phyloP scores from a whole-genome alignment of 495 filamentous ascomycete species.

The Xeromyces bisporus region DNA sequence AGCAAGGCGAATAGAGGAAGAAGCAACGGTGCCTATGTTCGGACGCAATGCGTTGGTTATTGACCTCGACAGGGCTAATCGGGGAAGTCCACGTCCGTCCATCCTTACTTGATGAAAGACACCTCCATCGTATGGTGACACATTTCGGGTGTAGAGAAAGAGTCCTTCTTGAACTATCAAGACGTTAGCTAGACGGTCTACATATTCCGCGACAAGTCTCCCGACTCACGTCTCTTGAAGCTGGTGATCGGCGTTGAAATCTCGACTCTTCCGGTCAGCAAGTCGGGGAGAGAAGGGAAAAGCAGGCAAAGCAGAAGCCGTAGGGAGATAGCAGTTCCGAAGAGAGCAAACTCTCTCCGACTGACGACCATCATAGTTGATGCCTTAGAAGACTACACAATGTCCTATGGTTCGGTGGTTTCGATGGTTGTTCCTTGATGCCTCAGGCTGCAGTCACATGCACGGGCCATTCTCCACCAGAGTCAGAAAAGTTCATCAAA shows the following conservation, averaged over 20 bases:
- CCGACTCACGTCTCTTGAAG: slow-evolving; percentile 76
- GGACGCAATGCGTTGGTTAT: slow-evolving; percentile 2
- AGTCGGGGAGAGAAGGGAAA: slow-evolving; percentile 71
- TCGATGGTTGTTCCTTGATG: background rate
- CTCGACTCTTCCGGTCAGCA: slow-evolving; percentile 83
- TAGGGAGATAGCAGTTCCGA: slow-evolving; percentile 56
- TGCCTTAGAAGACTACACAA: background rate
- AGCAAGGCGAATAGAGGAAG: slow-evolving; percentile 82
- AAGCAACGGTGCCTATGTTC: slow-evolving; percentile 58
- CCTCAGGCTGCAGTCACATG: slow-evolving; percentile 5
- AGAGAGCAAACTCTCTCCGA: slow-evolving; percentile 59
- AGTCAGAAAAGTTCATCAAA: slow-evolving; percentile 8
- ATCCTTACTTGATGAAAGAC: slow-evolving; percentile 73
- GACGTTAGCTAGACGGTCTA: background rate
- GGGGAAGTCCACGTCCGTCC: background rate
- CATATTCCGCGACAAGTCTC: background rate
- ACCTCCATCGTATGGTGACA: slow-evolving; percentile 93
- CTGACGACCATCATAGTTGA: slow-evolving; percentile 41
- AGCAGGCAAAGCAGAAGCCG: slow-evolving; percentile 63
- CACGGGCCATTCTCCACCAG: slow-evolving; percentile 21
- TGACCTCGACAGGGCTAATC: background rate
- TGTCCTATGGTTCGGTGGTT: background rate
- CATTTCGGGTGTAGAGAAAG: slow-evolving; percentile 88
- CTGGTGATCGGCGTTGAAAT: slow-evolving; percentile 92
- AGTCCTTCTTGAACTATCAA: slow-evolving; percentile 78